Conservation (phyloP, 257 asterid genomes). For the Solanum tarapatanum region DNA sequence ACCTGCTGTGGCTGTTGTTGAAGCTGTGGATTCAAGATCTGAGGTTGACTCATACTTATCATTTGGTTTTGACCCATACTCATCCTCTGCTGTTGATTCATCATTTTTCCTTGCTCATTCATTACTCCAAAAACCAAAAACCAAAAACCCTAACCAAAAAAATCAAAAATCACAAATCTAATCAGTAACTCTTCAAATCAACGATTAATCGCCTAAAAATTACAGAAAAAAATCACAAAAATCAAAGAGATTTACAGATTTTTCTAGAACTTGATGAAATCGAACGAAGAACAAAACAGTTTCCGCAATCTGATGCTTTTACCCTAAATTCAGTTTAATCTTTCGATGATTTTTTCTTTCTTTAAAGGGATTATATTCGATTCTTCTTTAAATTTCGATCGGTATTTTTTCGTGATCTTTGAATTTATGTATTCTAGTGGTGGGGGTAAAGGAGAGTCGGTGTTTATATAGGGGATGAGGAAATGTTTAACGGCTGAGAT, state of each 20-base stretch:
- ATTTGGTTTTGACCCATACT: conserved; percentile 28
- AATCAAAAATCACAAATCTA: neutral
- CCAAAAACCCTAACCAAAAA: neutral
- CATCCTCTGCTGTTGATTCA: conserved; percentile 31
- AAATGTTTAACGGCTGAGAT: neutral
- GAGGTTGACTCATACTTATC: conserved; percentile 16
- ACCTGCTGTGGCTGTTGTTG: conserved; percentile 35
- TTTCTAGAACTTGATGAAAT: neutral
- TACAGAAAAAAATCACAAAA: neutral
- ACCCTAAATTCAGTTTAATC: neutral
- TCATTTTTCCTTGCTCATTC: conserved; percentile 55
- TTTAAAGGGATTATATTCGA: neutral
- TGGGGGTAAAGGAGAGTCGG: neutral
- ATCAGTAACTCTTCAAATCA: neutral
- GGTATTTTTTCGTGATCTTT: neutral
- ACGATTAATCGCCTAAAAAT: neutral
- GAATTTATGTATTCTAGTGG: neutral
- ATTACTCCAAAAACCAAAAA: conserved; percentile 7
- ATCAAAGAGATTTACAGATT: neutral
- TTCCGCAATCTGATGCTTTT: neutral
- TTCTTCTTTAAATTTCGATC: neutral
- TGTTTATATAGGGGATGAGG: neutral
- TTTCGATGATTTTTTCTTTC: neutral
- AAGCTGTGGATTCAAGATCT: conserved; percentile 17
- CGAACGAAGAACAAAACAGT: neutral